Evolutionary conservation across 805 yeast species (phyloP).

Genomic region (Clavispora santaluciae): DNA sequence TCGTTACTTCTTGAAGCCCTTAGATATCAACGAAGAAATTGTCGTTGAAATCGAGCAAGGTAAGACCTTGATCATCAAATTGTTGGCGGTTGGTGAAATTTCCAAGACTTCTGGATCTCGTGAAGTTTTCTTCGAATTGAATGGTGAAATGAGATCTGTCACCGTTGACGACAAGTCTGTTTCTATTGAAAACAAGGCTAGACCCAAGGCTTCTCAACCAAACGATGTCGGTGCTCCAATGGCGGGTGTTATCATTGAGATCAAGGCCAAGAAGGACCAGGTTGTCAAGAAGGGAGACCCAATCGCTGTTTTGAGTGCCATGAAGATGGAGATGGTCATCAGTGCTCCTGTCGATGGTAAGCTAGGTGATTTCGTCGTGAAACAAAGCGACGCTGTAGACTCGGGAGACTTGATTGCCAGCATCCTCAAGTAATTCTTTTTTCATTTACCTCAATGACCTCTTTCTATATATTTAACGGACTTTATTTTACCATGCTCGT

Average conservation of each 20-base stretch:
- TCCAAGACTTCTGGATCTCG: constrained; percentile 81
- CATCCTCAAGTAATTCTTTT: constrained; percentile 20
- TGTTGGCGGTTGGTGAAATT: constrained; percentile 89
- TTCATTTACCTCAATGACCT: not conserved
- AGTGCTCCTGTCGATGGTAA: constrained; percentile 87
- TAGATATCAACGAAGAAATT: constrained; percentile 83
- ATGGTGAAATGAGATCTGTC: constrained; percentile 97
- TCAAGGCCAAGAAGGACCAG: constrained; percentile 81
- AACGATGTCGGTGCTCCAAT: constrained; percentile 97
- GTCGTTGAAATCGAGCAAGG: constrained; percentile 90
- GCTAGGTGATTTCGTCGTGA: constrained; percentile 69
- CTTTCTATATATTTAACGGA: too few species aligned
- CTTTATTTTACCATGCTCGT: too few species aligned
- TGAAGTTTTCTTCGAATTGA: constrained; percentile 96
- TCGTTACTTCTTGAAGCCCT: constrained; percentile 80
- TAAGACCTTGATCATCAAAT: constrained; percentile 84
- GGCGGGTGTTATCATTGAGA: constrained; percentile 98
- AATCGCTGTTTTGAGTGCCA: constrained; percentile 87
- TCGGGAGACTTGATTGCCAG: constrained; percentile 76
- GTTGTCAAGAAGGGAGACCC: constrained; percentile 97
- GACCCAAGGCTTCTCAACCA: constrained; percentile 91
- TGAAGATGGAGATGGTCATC: constrained; percentile 99
- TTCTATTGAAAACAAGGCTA: constrained; percentile 75
- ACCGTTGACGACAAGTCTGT: constrained; percentile 84
- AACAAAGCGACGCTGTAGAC: constrained; percentile 93